Evolutionary conservation across 768 basidiomycete species (phyloP), one percentile per base, ranked within the genome.

Genomic region (Coprinopsis marcescibilis): DNA sequence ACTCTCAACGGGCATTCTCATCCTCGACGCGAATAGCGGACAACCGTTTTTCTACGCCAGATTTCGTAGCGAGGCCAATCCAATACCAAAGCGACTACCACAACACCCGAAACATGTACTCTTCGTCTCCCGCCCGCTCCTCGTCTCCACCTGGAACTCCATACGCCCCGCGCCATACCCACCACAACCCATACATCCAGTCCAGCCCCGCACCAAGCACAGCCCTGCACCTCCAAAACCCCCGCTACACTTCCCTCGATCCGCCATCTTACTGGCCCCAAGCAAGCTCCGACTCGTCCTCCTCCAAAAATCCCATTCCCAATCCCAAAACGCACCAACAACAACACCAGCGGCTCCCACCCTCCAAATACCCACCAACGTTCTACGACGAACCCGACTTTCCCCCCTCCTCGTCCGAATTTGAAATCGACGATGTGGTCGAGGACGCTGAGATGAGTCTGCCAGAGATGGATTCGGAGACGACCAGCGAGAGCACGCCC

Each of bases 81-180:
- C 46, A 56, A 11, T 51, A 45, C 8, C 55, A 54, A 55, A 55
- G 54, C 4, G 35, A 52, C 20, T 42, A 42, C 56, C 46, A 17
- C 54, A 55, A 33, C 52, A 49, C 15, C 41, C 53, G 17, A 51
- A 56, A 36, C 54, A 56, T n/a, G 39, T 55, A 13, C 36, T 58
- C 60, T 8, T 66, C 69, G 14, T 67, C 72, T 5, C 66, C 68
- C 4, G 55, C 61, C 5, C 57, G 59, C 50, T 70, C 68, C 26
- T 68, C 68, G 17, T 68, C 72, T 2, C 69, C 68, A 1, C 70
- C 70, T 33, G 58, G 52, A 51, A 71, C 70, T 6, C 71, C 69
- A 0, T 62, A 54, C 42, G 56, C 57, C 11, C 53, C 60, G 19
- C 56, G 59, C 50, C 56, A 59, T 21, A 45, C 47, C 26, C 56